A percentile compares a stretch with the other conserved stretches of the same genome.
phyloP scores from a whole-genome alignment of 768 basidiomycete genomes.

The Panaeolus cyanescens region DNA sequence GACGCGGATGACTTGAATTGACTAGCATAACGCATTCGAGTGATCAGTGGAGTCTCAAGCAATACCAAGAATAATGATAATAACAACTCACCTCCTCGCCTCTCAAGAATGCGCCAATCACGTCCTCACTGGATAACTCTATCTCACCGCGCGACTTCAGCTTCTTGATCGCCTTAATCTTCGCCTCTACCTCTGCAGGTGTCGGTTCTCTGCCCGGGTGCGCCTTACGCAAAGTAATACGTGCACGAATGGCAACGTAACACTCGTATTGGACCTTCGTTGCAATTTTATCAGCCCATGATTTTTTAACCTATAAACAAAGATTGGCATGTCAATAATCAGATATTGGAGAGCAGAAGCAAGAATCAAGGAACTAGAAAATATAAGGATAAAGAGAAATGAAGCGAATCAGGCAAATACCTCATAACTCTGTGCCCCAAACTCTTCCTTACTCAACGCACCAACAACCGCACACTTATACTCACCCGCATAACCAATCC shows the following conservation, averaged over 20 bases:
- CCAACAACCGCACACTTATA: slow-evolving; percentile 12
- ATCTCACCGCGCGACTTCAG: background rate
- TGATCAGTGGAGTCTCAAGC: background rate
- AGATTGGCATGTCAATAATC: background rate
- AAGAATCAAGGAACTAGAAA: background rate
- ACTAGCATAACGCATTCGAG: background rate
- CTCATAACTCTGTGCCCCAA: background rate
- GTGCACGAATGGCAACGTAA: background rate
- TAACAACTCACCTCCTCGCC: background rate
- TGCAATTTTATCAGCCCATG: background rate
- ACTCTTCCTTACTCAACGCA: slow-evolving; percentile 11
- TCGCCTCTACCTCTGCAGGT: background rate
- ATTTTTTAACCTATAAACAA: background rate
- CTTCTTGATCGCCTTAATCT: background rate
- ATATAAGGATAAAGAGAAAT: no score
- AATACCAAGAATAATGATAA: background rate
- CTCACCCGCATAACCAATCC: slow-evolving; percentile 16
- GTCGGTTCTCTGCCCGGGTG: background rate
- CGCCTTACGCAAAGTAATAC: background rate
- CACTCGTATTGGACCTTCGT: background rate
- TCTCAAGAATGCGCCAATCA: background rate
- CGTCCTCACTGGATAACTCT: background rate
- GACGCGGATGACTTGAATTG: background rate
- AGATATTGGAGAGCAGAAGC: background rate
- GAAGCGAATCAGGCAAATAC: no score